Evolutionary conservation across 179 eudicot species (phyloP).

Genomic region (Corrigiola litoralis): DNA sequence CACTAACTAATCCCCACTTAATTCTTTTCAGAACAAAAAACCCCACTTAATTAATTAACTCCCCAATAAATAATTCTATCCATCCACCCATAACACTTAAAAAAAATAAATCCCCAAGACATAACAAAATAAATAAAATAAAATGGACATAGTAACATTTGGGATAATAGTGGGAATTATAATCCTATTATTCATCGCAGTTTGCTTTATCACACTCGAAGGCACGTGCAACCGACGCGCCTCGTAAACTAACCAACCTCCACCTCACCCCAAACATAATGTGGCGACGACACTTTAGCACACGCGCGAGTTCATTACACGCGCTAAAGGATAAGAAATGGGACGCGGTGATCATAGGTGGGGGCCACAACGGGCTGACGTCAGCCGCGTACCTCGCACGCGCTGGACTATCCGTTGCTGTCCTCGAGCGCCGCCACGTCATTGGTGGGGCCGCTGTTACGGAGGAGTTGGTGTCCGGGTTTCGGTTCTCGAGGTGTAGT

Average conservation of each 20-base stretch:
- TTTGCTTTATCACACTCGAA: conserved; percentile 32
- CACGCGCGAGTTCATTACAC: conserved; percentile 18
- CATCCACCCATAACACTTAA: too few species aligned
- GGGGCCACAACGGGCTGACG: conserved; percentile 95
- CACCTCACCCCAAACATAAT: conserved; percentile 6
- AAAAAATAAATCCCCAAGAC: background rate
- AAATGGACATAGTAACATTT: conserved; percentile 44
- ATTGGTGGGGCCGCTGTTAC: conserved; percentile 98
- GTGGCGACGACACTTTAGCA: conserved; percentile 56
- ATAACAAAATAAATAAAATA: background rate
- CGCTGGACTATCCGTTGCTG: conserved; percentile 88
- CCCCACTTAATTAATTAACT: too few species aligned
- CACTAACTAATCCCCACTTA: too few species aligned
- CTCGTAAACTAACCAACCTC: background rate
- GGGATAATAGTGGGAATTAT: conserved; percentile 41
- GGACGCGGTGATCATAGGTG: conserved; percentile 91
- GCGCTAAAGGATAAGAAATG: conserved; percentile 55
- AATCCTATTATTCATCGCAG: conserved; percentile 23
- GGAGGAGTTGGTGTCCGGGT: conserved; percentile 86
- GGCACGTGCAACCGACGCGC: conserved; percentile 27
- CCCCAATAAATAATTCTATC: too few species aligned
- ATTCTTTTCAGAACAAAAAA: too few species aligned
- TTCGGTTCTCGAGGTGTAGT: conserved; percentile 96
- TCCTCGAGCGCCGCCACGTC: conserved; percentile 86
- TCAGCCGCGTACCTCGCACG: conserved; percentile 95